phyloP scores from a whole-genome alignment of 2,329 filamentous ascomycete species.

The Aspergillus melleus region DNA sequence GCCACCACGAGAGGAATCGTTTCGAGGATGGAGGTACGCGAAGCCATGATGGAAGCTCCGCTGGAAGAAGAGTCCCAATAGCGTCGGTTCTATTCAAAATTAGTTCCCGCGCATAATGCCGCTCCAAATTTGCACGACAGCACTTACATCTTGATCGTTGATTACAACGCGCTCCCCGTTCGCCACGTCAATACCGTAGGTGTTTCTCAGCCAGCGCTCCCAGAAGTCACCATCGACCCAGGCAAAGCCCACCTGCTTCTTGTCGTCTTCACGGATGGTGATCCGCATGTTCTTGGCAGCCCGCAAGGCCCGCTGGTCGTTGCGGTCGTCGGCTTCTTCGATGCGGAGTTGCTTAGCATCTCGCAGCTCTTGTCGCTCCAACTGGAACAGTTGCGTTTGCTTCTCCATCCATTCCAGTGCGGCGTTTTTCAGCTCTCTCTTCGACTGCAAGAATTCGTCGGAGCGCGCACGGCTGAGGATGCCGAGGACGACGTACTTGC shows the following conservation, averaged over 20 bases:
- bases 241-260: constrained; percentile 88
- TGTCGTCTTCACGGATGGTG: constrained; percentile 82
- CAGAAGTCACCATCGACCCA: constrained; percentile 98
- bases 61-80: constrained; percentile 95
- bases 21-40: constrained; percentile 86
- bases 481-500: constrained; percentile 90
- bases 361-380: constrained; percentile 87
- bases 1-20: constrained; percentile 60
- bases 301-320: constrained; percentile 81
- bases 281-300: constrained; percentile 89
- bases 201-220: constrained; percentile 95
- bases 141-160: constrained; percentile 91
- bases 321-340: constrained; percentile 91
- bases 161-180: constrained; percentile 92
- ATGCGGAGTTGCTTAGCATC: constrained; percentile 94
- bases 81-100: constrained; percentile 69
- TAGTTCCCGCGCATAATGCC: constrained; percentile 10
- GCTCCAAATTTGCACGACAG: background rate
- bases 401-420: constrained; percentile 98
- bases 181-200: constrained; percentile 83
- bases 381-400: constrained; percentile 85
- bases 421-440: constrained; percentile 90
- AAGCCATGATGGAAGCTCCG: constrained; percentile 85
- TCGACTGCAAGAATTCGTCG: constrained; percentile 74
- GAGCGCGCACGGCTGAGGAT: constrained; percentile 78